phyloP scores from a whole-genome alignment of 108 stramenopile genomes.

The Cyclotella atomus region DNA sequence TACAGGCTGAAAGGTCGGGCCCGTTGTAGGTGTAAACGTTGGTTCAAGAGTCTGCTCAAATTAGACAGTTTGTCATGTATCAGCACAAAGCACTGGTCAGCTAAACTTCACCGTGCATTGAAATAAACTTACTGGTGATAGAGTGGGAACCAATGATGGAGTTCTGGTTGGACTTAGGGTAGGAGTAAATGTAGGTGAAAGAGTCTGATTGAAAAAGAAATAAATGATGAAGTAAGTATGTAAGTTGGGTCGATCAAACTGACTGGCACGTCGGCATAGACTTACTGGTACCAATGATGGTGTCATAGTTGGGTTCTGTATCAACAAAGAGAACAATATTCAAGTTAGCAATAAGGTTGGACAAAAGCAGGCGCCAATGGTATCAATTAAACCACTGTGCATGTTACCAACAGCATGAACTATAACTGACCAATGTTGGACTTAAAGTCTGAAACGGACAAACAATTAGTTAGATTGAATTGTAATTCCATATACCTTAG shows the following conservation, averaged over 20 bases:
- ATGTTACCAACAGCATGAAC: too few species aligned
- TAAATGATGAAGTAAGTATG: not conserved
- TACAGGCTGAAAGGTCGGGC: slow-evolving; percentile 1
- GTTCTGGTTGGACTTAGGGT: too few species aligned
- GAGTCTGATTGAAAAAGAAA: not conserved
- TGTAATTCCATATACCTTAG: too few species aligned
- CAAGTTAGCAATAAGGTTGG: not conserved
- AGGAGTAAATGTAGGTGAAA: not conserved
- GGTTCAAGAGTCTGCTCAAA: not conserved
- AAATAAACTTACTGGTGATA: not conserved
- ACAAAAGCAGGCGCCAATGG: not conserved
- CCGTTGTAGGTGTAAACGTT: too few species aligned
- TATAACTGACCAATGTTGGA: too few species aligned
- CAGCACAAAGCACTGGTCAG: too few species aligned
- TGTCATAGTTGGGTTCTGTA: not conserved
- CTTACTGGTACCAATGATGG: not conserved
- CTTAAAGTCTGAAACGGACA: too few species aligned
- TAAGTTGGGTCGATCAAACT: not conserved
- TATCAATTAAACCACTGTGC: too few species aligned
- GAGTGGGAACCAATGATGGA: not conserved
- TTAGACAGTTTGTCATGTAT: not conserved
- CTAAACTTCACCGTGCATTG: too few species aligned
- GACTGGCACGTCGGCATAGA: not conserved
- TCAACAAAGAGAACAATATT: not conserved
- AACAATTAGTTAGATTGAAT: too few species aligned